A percentile compares a stretch with the other conserved stretches of the same genome.
These are phyloP conservation scores for Cryomyces minteri DNA, from an alignment of 495 filamentous ascomycete genomes.

Conservation along the genomic window DNA sequence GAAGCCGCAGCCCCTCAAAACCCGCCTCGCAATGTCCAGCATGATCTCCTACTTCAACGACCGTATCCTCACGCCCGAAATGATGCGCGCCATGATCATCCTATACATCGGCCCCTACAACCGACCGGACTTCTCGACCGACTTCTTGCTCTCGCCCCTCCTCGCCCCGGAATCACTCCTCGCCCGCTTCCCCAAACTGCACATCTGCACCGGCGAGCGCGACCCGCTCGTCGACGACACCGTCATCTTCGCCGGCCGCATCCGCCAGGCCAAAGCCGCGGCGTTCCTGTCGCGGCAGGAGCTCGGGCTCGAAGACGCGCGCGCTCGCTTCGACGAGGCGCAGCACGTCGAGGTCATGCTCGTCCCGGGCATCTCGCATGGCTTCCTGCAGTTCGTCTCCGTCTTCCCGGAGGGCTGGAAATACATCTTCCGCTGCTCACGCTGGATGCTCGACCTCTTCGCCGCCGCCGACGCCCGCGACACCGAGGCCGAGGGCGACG, in stretches of 20 bases:
- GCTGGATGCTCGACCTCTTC: conserved; percentile 65
- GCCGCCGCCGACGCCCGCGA: conserved; percentile 26
- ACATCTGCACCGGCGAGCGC: conserved; percentile 84
- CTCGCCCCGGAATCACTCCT: conserved; percentile 73
- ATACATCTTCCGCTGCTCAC: conserved; percentile 51
- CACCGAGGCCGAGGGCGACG: background rate
- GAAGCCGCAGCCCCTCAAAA: conserved; percentile 54
- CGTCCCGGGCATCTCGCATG: conserved; percentile 77
- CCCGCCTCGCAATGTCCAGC: conserved; percentile 76
- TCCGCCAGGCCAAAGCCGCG: conserved; percentile 65
- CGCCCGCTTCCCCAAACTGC: conserved; percentile 72
- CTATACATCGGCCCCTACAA: conserved; percentile 89
- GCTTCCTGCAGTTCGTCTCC: conserved; percentile 76
- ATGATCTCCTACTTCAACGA: conserved; percentile 98
- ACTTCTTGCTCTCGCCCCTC: conserved; percentile 78
- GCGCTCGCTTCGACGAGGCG: conserved; percentile 44
- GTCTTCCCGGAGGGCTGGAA: conserved; percentile 78
- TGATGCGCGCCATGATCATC: conserved; percentile 99
- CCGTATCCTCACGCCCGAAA: conserved; percentile 84
- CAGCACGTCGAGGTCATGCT: conserved; percentile 65
- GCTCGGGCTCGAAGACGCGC: conserved; percentile 29
- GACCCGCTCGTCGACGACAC: conserved; percentile 95
- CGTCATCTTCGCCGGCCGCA: conserved; percentile 76
- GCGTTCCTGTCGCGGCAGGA: conserved; percentile 42
- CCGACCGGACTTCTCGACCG: conserved; percentile 78